Base-by-base conservation (phyloP, 192 early-diverging fungal species). In the Allomyces javanicus region DNA sequence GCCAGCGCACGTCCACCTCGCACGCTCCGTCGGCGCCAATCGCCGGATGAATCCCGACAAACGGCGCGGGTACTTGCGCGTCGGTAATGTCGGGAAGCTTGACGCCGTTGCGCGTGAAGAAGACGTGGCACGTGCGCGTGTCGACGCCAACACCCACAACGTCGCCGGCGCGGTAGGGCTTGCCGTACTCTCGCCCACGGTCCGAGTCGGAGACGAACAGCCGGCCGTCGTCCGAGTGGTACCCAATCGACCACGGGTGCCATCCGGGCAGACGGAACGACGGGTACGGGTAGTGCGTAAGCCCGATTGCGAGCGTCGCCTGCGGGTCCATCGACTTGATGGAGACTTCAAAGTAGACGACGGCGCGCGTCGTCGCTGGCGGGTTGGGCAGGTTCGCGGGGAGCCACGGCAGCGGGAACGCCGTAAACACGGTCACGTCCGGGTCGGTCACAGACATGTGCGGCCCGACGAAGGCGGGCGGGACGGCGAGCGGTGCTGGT, bases 161-260 rank as follows among this genome's bases (percentile, higher is more conserved):
- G 66, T 71, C 72, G 11, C 74, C 73, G n/a, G 63, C 64, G 12
- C 45, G 33, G 44, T 61, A 72, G 1, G 66, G 24, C 5, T 45
- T 63, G 4, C 27, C 55, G 62, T 71, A 67, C 43, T 25, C 14
- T 10, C 62, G 24, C 17, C 73, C 73, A 23, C 69, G 71, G 25
- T 71, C 66, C 27, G 70, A 64, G 22, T 72, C 62, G 24, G 70
- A 71, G 44, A 70, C 50, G 69, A 70, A 80, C 27, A 77, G 24
- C 25, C 67, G 65, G 27, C 76, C 79, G 68, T 80, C 79, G 69
- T 80, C 79, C 19, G 64, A 67, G 66, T 80, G 79, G 66, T 71
- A 75, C 1, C 69, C 79, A 40, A 80, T 33, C 9, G 62, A 66
- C 24, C 72, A 65, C 17, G 63, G 45, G 63, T 79, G 67, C 79